Percentiles rank a stretch among this genome's conserved stretches.
phyloP scores from a whole-genome alignment of 139 green algal species.

The Chlorella sp. region DNA sequence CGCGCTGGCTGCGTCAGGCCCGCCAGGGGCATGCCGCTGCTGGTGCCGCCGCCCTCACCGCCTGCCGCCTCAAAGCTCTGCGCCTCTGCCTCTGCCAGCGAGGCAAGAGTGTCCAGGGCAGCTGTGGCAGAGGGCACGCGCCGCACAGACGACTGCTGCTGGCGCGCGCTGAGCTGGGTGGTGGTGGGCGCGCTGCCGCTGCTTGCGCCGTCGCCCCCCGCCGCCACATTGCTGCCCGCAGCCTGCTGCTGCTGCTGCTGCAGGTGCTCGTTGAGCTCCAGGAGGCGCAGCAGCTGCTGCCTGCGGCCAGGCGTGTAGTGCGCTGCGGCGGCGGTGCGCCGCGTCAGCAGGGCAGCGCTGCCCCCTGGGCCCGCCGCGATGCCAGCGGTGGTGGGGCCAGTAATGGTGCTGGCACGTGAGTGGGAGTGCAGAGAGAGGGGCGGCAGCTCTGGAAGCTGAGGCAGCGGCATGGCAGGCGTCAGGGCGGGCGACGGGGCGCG shows the following conservation, averaged over 20 bases:
- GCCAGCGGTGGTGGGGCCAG: neutral
- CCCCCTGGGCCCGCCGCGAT: neutral
- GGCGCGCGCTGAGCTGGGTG: neutral
- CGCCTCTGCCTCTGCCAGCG: slow-evolving; percentile 27
- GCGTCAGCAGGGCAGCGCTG: neutral
- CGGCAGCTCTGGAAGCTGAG: neutral
- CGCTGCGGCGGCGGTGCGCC: neutral
- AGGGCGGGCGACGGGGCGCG: neutral
- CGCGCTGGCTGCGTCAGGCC: neutral
- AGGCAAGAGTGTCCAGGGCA: slow-evolving; percentile 11
- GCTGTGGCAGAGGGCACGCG: slow-evolving; percentile 13
- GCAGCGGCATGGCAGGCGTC: neutral
- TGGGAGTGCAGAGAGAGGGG: neutral
- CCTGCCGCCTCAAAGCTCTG: slow-evolving; percentile 7
- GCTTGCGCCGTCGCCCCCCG: slow-evolving; percentile 5
- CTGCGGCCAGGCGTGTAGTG: slow-evolving; percentile 6
- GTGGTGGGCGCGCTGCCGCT: neutral
- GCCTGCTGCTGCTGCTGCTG: slow-evolving; percentile 13
- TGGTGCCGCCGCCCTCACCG: neutral
- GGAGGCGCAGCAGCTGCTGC: slow-evolving; percentile 29
- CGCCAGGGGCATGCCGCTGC: neutral
- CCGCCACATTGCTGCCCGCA: neutral
- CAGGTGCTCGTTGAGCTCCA: slow-evolving; percentile 20
- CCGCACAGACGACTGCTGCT: slow-evolving; percentile 15
- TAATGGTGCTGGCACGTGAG: neutral